Evolutionary conservation across 1,139 yeast species (phyloP), one percentile per base, ranked within the genome.

Genomic region (Pichia sp.): DNA sequence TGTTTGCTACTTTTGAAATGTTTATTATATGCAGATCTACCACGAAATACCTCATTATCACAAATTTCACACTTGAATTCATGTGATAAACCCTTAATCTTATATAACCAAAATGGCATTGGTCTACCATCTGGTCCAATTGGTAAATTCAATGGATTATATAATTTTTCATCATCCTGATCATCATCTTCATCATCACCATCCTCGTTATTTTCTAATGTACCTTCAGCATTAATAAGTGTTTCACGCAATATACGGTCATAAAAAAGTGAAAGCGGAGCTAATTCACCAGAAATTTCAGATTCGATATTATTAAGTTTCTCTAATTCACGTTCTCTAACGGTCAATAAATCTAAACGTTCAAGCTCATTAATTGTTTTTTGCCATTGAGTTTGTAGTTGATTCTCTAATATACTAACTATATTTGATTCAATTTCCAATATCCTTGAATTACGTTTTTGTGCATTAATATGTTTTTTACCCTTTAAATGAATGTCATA

Each of bases 61-160:
- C 99, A 92, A 5, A 92, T 78, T 64, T 94, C 97, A 66, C 99
- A 92, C 1, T 69, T 63, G 58, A 80, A 87, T 45, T 76, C 79
- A 46, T 79, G 77, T 50, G 86, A 88, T 10, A 90, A 71, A 0
- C 98, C 98, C 59, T 88, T 92, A 35, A 89, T 71, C 63, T 90
- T 92, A 73, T 81, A 90, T 32, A 92, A 70, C 99, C 99, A 92
- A 51, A 74, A 80, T 1, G 98, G 98, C 38, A 92, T 88, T 0
- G 97, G 97, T 39, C 76, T 76, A 0, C 97, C 97, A 65, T 90
- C 96, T 35, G 87, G 76, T 0, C 96, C 97, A 1, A 87, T 55
- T 0, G 96, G 96, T 48, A 87, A 66, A 53, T 83, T 79, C 49
- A 79, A 71, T 6, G 83, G 79, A 47, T 70, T 72, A 34, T 49